Conservation (phyloP, 768 basidiomycete genomes). For the Mycena crocata region DNA sequence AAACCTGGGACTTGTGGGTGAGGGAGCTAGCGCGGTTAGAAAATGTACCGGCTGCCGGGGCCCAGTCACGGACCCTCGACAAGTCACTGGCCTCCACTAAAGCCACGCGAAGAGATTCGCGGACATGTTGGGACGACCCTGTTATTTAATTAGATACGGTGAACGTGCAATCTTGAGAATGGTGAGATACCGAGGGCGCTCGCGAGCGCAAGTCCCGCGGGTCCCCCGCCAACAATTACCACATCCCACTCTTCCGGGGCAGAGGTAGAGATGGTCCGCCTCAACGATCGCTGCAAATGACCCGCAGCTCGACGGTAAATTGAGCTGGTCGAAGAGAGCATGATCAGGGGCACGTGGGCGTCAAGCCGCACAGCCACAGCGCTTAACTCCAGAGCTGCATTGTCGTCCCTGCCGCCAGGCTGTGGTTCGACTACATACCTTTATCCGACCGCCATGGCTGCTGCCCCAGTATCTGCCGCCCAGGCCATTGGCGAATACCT, state of each 20-base stretch:
- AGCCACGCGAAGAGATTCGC: conserved; percentile 69
- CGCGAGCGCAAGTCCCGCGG: conserved; percentile 90
- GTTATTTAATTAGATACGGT: conserved; percentile 3
- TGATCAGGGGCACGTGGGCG: not conserved
- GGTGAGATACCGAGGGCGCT: conserved; percentile 79
- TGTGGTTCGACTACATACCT: not conserved
- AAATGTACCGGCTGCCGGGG: conserved; percentile 61
- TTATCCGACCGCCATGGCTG: conserved; percentile 47
- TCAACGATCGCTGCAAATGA: conserved; percentile 4
- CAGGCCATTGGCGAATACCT: conserved; percentile 91
- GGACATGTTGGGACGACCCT: conserved; percentile 67
- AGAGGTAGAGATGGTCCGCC: conserved; percentile 21
- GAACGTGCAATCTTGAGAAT: not conserved
- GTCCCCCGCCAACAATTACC: conserved; percentile 95
- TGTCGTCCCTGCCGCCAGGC: too few relatives aligned
- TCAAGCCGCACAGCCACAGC: not conserved
- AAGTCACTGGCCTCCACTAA: conserved; percentile 89
- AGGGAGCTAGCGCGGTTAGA: conserved; percentile 91
- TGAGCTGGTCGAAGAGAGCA: conserved; percentile 15
- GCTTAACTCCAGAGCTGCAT: too few relatives aligned
- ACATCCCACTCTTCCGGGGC: conserved; percentile 77
- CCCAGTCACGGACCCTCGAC: conserved; percentile 76
- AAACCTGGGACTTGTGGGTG: conserved; percentile 76
- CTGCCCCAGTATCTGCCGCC: conserved; percentile 77
- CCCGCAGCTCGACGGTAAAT: conserved; percentile 26